Evolutionary conservation across 768 basidiomycete species (phyloP), one percentile per base, ranked within the genome.

Genomic region (Calocera viscosa): DNA sequence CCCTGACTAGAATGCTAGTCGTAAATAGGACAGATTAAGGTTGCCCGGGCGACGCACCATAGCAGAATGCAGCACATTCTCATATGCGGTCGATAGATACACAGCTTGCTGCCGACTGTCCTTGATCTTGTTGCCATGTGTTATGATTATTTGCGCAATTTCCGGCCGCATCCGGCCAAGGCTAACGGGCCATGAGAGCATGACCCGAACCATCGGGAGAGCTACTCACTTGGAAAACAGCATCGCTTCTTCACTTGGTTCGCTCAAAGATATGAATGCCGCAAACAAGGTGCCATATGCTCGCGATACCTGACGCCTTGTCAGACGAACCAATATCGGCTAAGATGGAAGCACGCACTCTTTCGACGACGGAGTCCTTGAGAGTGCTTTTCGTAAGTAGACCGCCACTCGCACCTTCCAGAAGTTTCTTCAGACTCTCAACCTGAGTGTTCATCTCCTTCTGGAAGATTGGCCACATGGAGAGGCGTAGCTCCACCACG

Each of bases 391-490:
- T 78, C 65, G 86, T 82, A 70, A 83, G 83, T 72, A 38, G 69
- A 72, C 65, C 74, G 65, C 7, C 73, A 70, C 28, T 65, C 68
- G 84, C 78, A 16, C 88, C 86, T 71, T 94, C 94, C 0, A 89
- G 89, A 28, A 94, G 75, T 74, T 85, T 89, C 75, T 88, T 93
- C 68, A 98, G 76, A 32, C 85, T 82, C 16, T 94, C 92, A 49
- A 88, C 80, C 70, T 98, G 86, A 22, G 88, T 86, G 26, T 88
- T 83, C 86, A 97, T 89, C 33, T 82, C 83, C 72, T 90, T 94
- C 73, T 94, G 89, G 76, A 95, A 98, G 2, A 89, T 80, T 1
- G 95, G 96, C 92, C 94, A 98, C 81, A 98, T 84, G 70, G 86
- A 82, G 66, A 99, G 77, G 24, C 91, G 87, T 49, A 94, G 80